Base-by-base conservation (phyloP, 495 filamentous ascomycete genomes). In the Aspergillus ostianus region DNA sequence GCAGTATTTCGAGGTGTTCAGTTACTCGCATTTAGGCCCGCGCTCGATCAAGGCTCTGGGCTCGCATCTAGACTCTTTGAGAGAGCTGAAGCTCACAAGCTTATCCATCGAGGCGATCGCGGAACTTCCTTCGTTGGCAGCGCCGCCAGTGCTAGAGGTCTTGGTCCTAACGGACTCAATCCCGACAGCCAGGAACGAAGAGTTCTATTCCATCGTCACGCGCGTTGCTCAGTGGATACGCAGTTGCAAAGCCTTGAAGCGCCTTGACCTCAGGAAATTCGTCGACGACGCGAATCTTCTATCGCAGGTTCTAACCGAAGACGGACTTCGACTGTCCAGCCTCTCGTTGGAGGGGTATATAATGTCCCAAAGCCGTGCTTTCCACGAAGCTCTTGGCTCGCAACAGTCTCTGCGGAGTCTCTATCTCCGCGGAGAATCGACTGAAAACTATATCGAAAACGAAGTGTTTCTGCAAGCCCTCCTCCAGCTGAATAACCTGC, bases 1-100 rank as follows among this genome's bases (percentile, higher is more conserved):
- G 0, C 77, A 77, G 54, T 80, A 77, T 10, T 85, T 92, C 62
- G 77, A 84, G 51, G 75, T 86, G 20, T 72, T 85, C 47, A 80
- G 82, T 61, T 64, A 70, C 20, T 78, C 80, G 41, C 68, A 73
- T 4, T 74, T 89, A 41, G 81, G 78, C 6, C 64, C 72, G 4
- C 76, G 85, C 48, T 83, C 83, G 6, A 82, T 89, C 47, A 68
- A 77, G 47, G 83, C 85, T 4, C 60, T 93, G n/a, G 79, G 75
- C 51, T 64, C 66, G 20, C 89, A 92, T 64, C 64, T 78, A 4
- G 53, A 72, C 15, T 85, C 87, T 10, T 70, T 93, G 20, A 80
- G 72, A 50, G 73, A 74, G 18, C 73, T 92, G 15, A 74, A 77
- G 58, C 71, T 91, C 3, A 69, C 73, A 48, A 79, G 75, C 51